Evolutionary conservation across 805 yeast genomes (phyloP).

Genomic region (Ogataea glucozyma): DNA sequence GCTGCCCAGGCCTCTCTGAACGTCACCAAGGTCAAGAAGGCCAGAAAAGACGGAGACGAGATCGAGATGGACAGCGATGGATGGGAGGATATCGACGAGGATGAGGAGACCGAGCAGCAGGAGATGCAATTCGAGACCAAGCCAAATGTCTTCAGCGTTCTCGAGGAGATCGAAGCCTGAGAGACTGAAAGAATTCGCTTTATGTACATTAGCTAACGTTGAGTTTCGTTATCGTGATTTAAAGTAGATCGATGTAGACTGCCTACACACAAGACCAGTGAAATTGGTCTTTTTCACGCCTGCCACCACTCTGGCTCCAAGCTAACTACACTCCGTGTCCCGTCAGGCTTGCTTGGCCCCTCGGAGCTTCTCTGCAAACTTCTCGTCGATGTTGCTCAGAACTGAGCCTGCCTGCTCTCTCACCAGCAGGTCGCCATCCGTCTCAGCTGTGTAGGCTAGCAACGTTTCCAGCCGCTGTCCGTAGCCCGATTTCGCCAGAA

Average conservation of each 20-base stretch:
- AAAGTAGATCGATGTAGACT: too few species aligned
- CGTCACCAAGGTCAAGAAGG: neutral
- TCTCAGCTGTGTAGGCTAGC: conserved; percentile 45
- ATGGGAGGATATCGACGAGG: conserved; percentile 27
- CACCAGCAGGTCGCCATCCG: conserved; percentile 58
- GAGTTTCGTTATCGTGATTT: neutral
- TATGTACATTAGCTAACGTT: conserved; percentile 1
- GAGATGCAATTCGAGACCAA: conserved; percentile 8
- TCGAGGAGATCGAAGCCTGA: conserved; percentile 32
- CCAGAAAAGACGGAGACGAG: conserved; percentile 16
- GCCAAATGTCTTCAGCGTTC: conserved; percentile 29
- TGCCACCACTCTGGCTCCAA: too few species aligned
- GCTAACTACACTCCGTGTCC: too few species aligned
- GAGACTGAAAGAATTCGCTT: neutral
- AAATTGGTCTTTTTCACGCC: too few species aligned
- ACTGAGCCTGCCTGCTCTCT: conserved; percentile 56
- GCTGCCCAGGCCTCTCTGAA: conserved; percentile 17
- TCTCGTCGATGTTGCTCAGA: conserved; percentile 32
- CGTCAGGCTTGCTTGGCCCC: too few species aligned
- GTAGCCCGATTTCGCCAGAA: too few species aligned
- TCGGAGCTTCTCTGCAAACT: conserved; percentile 21
- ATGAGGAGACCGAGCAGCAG: conserved; percentile 14
- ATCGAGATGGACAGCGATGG: conserved; percentile 21
- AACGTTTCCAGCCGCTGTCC: conserved; percentile 42
- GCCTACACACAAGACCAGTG: too few species aligned